These are phyloP conservation scores for Pythium vanterpoolii DNA, from an alignment of 352 stramenopile genomes.

Conservation along the genomic window DNA sequence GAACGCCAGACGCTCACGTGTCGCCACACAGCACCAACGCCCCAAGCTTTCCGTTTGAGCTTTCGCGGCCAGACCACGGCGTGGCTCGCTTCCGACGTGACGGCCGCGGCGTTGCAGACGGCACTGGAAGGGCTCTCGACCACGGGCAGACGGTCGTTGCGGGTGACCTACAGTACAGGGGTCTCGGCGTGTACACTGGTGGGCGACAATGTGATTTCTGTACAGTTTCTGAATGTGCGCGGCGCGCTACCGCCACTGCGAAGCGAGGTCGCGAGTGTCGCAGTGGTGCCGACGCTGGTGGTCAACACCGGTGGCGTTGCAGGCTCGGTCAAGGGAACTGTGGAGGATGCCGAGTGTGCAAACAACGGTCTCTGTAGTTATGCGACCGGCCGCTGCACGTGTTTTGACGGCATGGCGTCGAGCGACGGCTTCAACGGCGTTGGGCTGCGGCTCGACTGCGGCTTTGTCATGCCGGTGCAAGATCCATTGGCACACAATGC, in stretches of 20 bases:
- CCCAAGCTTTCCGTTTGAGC: slow-evolving; percentile 44
- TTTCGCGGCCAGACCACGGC: slow-evolving; percentile 50
- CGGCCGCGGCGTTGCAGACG: slow-evolving; percentile 31
- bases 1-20: slow-evolving; percentile 69
- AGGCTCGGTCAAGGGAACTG: slow-evolving; percentile 51
- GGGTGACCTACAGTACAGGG: slow-evolving; percentile 53
- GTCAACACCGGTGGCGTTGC: slow-evolving; percentile 56
- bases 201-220: slow-evolving; percentile 50
- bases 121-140: slow-evolving; percentile 40
- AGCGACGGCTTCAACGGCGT: slow-evolving; percentile 48
- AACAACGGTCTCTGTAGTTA: slow-evolving; percentile 75
- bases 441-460: slow-evolving; percentile 63
- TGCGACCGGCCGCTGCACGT: slow-evolving; percentile 42
- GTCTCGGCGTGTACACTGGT: slow-evolving; percentile 43
- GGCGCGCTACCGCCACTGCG: slow-evolving; percentile 55
- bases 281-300: slow-evolving; percentile 41
- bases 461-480: slow-evolving; percentile 40
- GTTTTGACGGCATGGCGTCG: slow-evolving; percentile 70
- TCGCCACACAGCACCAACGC: slow-evolving; percentile 32
- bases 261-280: slow-evolving; percentile 26
- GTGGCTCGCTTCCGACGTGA: slow-evolving; percentile 39
- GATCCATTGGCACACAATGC: slow-evolving; percentile 36
- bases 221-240: slow-evolving; percentile 55
- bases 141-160: slow-evolving; percentile 30
- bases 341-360: slow-evolving; percentile 68